Percentiles rank a stretch among this genome's conserved stretches.
phyloP scores from a whole-genome alignment of 2,329 filamentous ascomycete species.

The Neocucurbitaria cava region DNA sequence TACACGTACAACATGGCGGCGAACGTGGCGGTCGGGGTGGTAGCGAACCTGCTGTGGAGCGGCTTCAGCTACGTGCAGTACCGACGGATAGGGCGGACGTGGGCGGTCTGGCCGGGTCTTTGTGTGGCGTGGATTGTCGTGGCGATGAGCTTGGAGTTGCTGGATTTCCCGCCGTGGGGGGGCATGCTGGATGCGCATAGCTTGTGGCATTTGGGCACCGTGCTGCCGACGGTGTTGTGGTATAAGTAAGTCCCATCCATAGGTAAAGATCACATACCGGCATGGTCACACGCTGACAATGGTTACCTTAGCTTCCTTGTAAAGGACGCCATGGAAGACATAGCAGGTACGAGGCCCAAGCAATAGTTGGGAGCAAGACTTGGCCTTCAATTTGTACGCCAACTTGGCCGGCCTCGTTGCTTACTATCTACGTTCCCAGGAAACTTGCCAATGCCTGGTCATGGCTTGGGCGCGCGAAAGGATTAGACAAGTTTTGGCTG shows the following conservation, averaged over 20 bases:
- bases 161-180: slow-evolving; percentile 88
- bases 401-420: slow-evolving; percentile 13
- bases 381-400: slow-evolving; percentile 2
- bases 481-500: background rate
- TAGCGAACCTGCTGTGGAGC: slow-evolving; percentile 85
- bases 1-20: slow-evolving; percentile 98
- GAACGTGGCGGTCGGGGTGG: slow-evolving; percentile 81
- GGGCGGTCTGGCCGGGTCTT: slow-evolving; percentile 89
- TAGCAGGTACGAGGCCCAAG: slow-evolving; percentile 76
- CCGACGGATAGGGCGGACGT: slow-evolving; percentile 71
- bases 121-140: slow-evolving; percentile 91
- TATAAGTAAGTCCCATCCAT: slow-evolving; percentile 76
- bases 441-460: slow-evolving; percentile 30
- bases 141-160: slow-evolving; percentile 93
- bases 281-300: slow-evolving; percentile 20
- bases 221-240: slow-evolving; percentile 86
- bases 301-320: slow-evolving; percentile 84
- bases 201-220: slow-evolving; percentile 94
- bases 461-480: slow-evolving; percentile 21
- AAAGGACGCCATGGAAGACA: slow-evolving; percentile 83
- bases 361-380: slow-evolving; percentile 52
- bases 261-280: slow-evolving; percentile 1
- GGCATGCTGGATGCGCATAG: slow-evolving; percentile 91
- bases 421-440: slow-evolving; percentile 31
- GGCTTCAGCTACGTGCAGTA: slow-evolving; percentile 82